These are phyloP conservation scores for Nissolia schottii DNA, from an alignment of 306 rosid genomes.

Conservation along the genomic window DNA sequence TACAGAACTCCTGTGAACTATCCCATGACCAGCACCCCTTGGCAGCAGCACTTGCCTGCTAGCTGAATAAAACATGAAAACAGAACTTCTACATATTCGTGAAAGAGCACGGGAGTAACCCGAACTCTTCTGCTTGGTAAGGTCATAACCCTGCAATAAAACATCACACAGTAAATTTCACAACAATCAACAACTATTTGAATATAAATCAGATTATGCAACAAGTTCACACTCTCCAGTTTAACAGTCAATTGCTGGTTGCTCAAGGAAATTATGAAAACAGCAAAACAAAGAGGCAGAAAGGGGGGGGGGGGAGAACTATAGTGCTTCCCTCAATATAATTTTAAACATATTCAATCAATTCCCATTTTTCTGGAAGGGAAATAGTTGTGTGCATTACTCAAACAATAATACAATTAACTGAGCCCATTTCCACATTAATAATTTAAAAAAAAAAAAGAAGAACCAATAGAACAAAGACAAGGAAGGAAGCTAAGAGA, in stretches of 20 bases:
- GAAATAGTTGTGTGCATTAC: neutral
- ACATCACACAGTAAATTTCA: neutral
- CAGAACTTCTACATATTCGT: conserved; percentile 36
- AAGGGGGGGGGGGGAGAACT: neutral
- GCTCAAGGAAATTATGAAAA: neutral
- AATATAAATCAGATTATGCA: neutral
- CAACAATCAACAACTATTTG: conserved; percentile 1
- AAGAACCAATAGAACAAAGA: neutral
- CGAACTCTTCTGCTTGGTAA: conserved; percentile 20
- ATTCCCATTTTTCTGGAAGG: neutral
- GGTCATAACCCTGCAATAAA: conserved; percentile 35
- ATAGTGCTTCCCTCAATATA: neutral
- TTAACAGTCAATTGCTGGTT: neutral
- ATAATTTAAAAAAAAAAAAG: neutral
- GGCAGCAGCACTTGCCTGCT: conserved; percentile 39
- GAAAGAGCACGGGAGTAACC: conserved; percentile 20
- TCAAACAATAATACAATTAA: neutral
- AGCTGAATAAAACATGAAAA: conserved; percentile 26
- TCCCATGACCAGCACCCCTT: conserved; percentile 25
- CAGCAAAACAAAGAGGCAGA: neutral
- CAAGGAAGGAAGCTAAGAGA: neutral
- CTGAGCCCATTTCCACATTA: neutral
- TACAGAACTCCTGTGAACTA: conserved; percentile 27
- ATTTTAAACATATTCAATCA: neutral
- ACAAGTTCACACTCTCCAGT: neutral